Conservation (phyloP, 2,329 filamentous ascomycete species). For the Pseudomassariella vexata region DNA sequence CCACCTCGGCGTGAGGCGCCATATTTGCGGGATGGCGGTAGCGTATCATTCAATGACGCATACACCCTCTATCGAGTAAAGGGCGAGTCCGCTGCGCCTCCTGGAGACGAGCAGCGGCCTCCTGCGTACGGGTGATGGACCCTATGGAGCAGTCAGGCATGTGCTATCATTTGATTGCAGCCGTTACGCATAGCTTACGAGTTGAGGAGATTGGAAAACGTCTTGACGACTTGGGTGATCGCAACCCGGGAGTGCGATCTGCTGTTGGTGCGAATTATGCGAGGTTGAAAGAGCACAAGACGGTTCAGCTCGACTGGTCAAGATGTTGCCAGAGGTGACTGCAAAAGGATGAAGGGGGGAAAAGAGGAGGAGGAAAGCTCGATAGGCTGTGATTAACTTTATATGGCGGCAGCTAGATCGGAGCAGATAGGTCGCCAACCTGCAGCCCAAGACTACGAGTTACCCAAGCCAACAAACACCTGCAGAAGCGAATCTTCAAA, state of each 20-base stretch:
- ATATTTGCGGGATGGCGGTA: conserved; percentile 42
- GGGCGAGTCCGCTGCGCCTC: conserved; percentile 69
- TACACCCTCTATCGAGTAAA: conserved; percentile 46
- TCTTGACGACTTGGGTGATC: conserved; percentile 71
- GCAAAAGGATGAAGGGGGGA: too few relatives aligned
- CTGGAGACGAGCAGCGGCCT: conserved; percentile 88
- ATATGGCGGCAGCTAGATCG: too few relatives aligned
- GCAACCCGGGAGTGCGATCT: conserved; percentile 53
- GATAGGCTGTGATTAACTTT: too few relatives aligned
- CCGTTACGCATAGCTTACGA: conserved; percentile 72
- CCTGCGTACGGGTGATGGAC: conserved; percentile 94
- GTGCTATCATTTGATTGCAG: conserved; percentile 1
- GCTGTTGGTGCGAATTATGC: too few relatives aligned
- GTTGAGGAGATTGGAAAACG: conserved; percentile 98
- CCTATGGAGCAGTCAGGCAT: conserved; percentile 39
- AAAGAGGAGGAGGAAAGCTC: too few relatives aligned
- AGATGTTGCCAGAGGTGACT: too few relatives aligned
- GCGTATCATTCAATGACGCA: conserved; percentile 19
- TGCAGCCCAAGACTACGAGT: too few relatives aligned
- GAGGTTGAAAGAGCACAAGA: too few relatives aligned
- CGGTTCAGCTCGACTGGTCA: too few relatives aligned
- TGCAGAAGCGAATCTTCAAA: too few relatives aligned
- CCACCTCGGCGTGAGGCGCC: conserved; percentile 81
- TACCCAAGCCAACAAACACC: too few relatives aligned
- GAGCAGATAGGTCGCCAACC: too few relatives aligned